Evolutionary conservation across 1,284 basidiomycete species (phyloP), one percentile per base, ranked within the genome.

Genomic region (Moesziomyces aphidis): DNA sequence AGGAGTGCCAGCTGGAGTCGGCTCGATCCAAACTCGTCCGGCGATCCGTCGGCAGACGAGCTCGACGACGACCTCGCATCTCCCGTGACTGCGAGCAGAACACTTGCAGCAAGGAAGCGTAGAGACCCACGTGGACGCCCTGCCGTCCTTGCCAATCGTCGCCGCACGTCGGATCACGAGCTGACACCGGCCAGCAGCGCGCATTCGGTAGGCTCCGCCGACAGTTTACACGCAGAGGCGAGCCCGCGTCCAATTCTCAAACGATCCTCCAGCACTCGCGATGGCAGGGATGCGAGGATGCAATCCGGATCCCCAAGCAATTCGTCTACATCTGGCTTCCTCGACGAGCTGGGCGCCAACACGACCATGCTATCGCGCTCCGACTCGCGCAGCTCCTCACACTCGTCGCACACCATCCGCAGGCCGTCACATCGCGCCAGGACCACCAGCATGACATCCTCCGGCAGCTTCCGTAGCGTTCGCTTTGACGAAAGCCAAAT

Each of bases 211-310:
- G 39, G 39, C 39, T 17, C 39, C 6, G 43, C 55, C 2, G 65
- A 61, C 3, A 55, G 44, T 23, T 31, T 42, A 36, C 50, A 56
- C 51, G 21, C 46, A 45, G 65, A 73, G 8, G 54, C 54, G 2
- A 61, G 61, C 28, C 71, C 71, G n/a, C 50, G 71, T 7, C 71
- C 71, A 0, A 73, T 73, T 17, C 61, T 73, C 55, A 73, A 73
- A 26, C 58, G 64, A 19, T 58, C 65, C 3, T 61, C 64, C 15
- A 69, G 60, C 61, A 58, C 60, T 1, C 55, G 64, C 36, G 64
- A 66, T 50, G 69, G 69, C 13, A 47, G 60, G 15, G 57, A 62
- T 36, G 60, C 48, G 11, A 52, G 66, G 23, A 36, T 55, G 44
- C 54, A 70, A 13, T 28, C 34, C 17, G 54, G 55, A n/a, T 64